phyloP scores from a whole-genome alignment of 805 yeast genomes.

The Zygoascus ofunaensis region DNA sequence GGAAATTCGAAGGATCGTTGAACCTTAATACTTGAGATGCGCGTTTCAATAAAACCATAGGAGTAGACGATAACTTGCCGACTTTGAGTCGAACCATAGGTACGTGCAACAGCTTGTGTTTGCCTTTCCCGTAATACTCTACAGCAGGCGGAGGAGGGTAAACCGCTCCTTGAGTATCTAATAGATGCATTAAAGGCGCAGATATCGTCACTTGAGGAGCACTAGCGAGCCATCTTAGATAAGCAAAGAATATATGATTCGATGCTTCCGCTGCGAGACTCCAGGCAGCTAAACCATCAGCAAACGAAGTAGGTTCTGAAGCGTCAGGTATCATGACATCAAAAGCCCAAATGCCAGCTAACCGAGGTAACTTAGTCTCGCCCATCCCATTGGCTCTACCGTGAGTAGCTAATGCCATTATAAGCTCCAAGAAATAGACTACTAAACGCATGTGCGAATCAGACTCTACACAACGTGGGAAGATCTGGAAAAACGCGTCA shows the following conservation, averaged over 20 bases:
- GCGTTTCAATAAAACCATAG: slow-evolving; percentile 51
- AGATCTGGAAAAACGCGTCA: slow-evolving; percentile 65
- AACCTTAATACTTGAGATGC: slow-evolving; percentile 54
- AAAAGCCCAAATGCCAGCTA: slow-evolving; percentile 89
- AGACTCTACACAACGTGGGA: slow-evolving; percentile 76
- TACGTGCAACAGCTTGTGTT: slow-evolving; percentile 34
- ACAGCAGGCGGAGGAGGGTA: slow-evolving; percentile 58
- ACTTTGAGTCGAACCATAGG: slow-evolving; percentile 56
- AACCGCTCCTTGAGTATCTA: neutral
- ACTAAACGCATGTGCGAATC: slow-evolving; percentile 87
- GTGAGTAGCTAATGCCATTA: slow-evolving; percentile 69
- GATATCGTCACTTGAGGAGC: slow-evolving; percentile 40
- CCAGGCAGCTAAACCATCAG: slow-evolving; percentile 70
- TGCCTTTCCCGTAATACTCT: slow-evolving; percentile 28
- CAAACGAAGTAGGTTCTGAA: slow-evolving; percentile 36
- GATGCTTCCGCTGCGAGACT: slow-evolving; percentile 75
- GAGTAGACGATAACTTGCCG: slow-evolving; percentile 35
- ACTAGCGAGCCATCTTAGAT: slow-evolving; percentile 64
- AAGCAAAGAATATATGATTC: slow-evolving; percentile 69
- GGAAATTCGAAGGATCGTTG: slow-evolving; percentile 58
- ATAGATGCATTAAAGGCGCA: slow-evolving; percentile 22
- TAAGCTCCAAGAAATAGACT: slow-evolving; percentile 74
- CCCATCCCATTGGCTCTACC: slow-evolving; percentile 69
- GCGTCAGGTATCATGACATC: slow-evolving; percentile 27
- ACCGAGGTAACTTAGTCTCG: slow-evolving; percentile 68